These are phyloP conservation scores for Protea cynaroides DNA, from an alignment of 164 flowering plant genomes.

Conservation along the genomic window DNA sequence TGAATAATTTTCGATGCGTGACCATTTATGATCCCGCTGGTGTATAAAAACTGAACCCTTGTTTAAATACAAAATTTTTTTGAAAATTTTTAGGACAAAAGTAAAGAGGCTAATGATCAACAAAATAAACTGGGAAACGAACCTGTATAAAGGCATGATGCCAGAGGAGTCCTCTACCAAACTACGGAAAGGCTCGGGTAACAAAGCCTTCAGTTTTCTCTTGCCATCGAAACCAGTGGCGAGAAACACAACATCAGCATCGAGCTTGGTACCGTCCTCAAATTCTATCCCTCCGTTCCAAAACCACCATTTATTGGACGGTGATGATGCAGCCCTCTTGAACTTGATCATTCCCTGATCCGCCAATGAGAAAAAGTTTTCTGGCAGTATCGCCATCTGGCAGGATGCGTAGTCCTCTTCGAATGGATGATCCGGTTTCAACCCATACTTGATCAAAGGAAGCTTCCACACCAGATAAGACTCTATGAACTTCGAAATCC, in stretches of 20 bases:
- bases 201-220: constrained; percentile 52
- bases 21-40: no score
- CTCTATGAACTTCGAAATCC: constrained; percentile 68
- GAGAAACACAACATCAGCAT: constrained; percentile 81
- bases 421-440: constrained; percentile 85
- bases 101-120: no score
- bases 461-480: constrained; percentile 69
- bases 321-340: constrained; percentile 36
- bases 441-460: constrained; percentile 69
- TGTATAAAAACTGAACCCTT: no score
- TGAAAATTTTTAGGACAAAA: no score
- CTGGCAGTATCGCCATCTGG: constrained; percentile 90
- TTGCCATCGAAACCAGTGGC: constrained; percentile 93
- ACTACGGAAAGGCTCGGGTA: constrained; percentile 72
- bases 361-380: constrained; percentile 72
- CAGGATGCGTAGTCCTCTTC: constrained; percentile 90
- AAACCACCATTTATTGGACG: constrained; percentile 58
- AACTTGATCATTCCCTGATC: constrained; percentile 79
- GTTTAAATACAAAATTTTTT: no score
- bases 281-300: constrained; percentile 66
- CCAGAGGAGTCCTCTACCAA: constrained; percentile 52
- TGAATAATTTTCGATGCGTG: no score
- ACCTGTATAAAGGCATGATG: constrained; percentile 84
- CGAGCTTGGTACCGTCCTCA: constrained; percentile 56
- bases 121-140: no score